A percentile compares a stretch with the other conserved stretches of the same genome.
These are phyloP conservation scores for Aspergillus sclerotioniger DNA, from an alignment of 495 filamentous ascomycete species.

Conservation along the genomic window DNA sequence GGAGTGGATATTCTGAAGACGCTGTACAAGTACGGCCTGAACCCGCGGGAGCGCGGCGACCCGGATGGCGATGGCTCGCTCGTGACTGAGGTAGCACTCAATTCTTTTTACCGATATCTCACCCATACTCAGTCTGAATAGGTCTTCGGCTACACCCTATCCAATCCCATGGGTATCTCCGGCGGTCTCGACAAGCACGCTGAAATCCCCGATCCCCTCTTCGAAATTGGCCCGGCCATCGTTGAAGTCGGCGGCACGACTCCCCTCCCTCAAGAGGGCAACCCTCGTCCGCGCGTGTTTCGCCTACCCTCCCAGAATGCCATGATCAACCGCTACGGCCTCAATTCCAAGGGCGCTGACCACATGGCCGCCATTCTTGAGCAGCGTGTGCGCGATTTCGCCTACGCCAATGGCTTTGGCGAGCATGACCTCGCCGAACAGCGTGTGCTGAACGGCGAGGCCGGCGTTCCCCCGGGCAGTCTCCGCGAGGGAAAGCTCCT, in stretches of 20 bases:
- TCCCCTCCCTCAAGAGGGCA: conserved; percentile 79
- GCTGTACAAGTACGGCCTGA: conserved; percentile 55
- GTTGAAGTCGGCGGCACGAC: conserved; percentile 93
- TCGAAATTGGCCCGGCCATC: conserved; percentile 75
- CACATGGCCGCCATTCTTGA: conserved; percentile 76
- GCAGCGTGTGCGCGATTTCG: conserved; percentile 73
- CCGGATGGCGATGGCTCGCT: conserved; percentile 51
- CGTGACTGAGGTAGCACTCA: conserved; percentile 47
- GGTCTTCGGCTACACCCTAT: conserved; percentile 76
- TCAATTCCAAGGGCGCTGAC: conserved; percentile 89
- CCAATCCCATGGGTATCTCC: conserved; percentile 87
- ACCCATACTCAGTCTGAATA: conserved; percentile 15
- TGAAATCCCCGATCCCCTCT: conserved; percentile 77
- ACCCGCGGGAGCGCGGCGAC: conserved; percentile 71
- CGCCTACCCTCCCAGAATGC: conserved; percentile 75
- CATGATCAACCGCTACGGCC: conserved; percentile 91
- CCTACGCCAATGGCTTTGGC: conserved; percentile 64
- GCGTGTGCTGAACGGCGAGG: conserved; percentile 69
- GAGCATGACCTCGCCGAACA: conserved; percentile 61
- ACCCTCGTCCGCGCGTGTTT: conserved; percentile 84
- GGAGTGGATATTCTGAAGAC: conserved; percentile 62
- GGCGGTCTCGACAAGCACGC: conserved; percentile 94
- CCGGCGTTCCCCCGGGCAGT: conserved; percentile 67
- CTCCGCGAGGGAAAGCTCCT: conserved; percentile 71
- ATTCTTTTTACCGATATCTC: neutral